These are phyloP conservation scores for Epipyxis sp. DNA, from an alignment of 108 stramenopile species.

Conservation along the genomic window DNA sequence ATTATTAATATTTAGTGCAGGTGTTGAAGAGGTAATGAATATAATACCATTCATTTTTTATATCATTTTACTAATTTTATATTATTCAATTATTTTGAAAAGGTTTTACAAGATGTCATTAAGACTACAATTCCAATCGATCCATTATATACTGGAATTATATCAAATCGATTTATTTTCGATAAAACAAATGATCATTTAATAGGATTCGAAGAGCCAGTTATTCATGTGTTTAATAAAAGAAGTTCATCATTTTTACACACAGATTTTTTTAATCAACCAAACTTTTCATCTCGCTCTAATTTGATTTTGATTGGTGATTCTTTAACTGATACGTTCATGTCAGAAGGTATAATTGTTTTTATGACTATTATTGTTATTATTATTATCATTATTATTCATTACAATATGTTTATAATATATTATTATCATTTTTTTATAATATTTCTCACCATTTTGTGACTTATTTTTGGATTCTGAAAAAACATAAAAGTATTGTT, in stretches of 20 bases:
- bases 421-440: no score
- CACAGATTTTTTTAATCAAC: not conserved
- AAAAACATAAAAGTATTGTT: no score
- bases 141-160: no score
- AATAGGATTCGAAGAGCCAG: not conserved
- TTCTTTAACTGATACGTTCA: slow-evolving; percentile 29
- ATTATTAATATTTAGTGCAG: slow-evolving; percentile 38
- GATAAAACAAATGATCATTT: slow-evolving; percentile 23
- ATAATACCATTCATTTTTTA: no score
- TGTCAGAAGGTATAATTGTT: slow-evolving; percentile 26
- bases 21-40: slow-evolving; percentile 40
- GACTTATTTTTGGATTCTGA: no score
- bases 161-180: slow-evolving; percentile 15
- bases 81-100: no score
- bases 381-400: no score
- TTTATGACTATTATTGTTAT: not conserved
- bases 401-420: no score
- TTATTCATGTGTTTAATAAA: slow-evolving; percentile 39
- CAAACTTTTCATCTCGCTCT: not conserved
- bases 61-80: no score
- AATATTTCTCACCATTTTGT: no score
- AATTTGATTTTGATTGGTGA: slow-evolving; percentile 35
- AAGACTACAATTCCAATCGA: no score
- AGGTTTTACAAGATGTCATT: no score
- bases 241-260: not conserved